phyloP scores from a whole-genome alignment of 108 stramenopile species.

The Stephanodiscus triporus region DNA sequence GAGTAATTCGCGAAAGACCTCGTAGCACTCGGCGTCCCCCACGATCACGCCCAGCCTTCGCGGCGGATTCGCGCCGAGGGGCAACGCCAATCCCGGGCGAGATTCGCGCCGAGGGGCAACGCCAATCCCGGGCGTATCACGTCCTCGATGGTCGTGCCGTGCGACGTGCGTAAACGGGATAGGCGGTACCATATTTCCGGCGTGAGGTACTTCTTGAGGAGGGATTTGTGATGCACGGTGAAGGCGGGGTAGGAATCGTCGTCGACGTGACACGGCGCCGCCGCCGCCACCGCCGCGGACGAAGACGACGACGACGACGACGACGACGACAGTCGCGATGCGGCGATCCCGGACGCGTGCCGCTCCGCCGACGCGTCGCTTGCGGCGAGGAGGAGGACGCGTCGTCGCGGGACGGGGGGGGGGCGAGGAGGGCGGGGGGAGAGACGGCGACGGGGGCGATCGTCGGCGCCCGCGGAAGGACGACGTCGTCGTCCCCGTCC shows the following conservation, averaged over 20 bases:
- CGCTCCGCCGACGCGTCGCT: too few species aligned
- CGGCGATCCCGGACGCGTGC: too few species aligned
- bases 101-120: conserved; percentile 71
- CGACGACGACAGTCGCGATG: too few species aligned
- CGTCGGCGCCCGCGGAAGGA: too few species aligned
- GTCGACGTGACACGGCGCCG: conserved; percentile 3
- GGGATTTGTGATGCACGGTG: conserved; percentile 51
- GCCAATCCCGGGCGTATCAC: conserved; percentile 66
- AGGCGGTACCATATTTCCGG: conserved; percentile 62
- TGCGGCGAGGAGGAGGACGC: too few species aligned
- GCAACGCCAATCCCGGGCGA: conserved; percentile 47
- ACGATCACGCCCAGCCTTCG: conserved; percentile 82
- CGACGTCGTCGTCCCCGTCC: too few species aligned
- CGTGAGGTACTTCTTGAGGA: conserved; percentile 74
- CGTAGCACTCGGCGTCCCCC: conserved; percentile 89
- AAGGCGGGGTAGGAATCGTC: conserved; percentile 50
- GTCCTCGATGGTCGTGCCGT: conserved; percentile 72
- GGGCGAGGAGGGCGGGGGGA: too few species aligned
- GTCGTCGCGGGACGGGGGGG: too few species aligned
- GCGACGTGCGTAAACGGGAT: conserved; percentile 53
- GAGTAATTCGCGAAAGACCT: conserved; percentile 74
- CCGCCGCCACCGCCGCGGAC: not conserved
- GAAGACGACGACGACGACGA: too few species aligned
- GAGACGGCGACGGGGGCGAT: too few species aligned
- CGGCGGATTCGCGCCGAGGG: conserved; percentile 81